Evolutionary conservation across 1,284 basidiomycete species (phyloP).

Genomic region (Ustilago cynodontis): DNA sequence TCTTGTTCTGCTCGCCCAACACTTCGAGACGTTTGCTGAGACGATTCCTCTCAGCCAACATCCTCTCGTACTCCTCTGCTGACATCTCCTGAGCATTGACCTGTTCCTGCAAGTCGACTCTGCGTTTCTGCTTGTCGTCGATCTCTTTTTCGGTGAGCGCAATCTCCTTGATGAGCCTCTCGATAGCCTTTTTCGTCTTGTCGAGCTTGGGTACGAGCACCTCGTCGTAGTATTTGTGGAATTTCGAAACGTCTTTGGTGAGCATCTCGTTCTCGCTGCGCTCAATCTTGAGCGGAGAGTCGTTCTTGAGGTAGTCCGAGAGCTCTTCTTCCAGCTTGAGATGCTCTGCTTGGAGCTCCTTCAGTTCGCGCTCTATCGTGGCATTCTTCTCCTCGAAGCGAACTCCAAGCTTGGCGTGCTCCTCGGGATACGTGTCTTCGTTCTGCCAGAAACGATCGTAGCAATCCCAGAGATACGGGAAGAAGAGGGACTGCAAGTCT

Average conservation of each 20-base stretch:
- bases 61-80: conserved; percentile 64
- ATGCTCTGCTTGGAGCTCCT: conserved; percentile 54
- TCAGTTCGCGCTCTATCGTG: conserved; percentile 53
- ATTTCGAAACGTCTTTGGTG: conserved; percentile 63
- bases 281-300: conserved; percentile 61
- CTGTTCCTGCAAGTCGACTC: conserved; percentile 50
- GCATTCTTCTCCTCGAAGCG: conserved; percentile 59
- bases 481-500: conserved; percentile 63
- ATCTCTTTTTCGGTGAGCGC: conserved; percentile 53
- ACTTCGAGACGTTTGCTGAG: conserved; percentile 58
- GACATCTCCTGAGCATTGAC: conserved; percentile 66
- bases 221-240: conserved; percentile 64
- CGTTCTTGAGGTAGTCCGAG: conserved; percentile 43
- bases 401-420: conserved; percentile 59
- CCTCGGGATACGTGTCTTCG: conserved; percentile 68
- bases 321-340: conserved; percentile 52
- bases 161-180: conserved; percentile 54
- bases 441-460: conserved; percentile 69
- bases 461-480: conserved; percentile 67
- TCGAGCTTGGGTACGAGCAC: conserved; percentile 64
- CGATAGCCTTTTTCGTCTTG: conserved; percentile 60
- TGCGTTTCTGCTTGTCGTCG: conserved; percentile 53
- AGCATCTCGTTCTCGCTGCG: conserved; percentile 60
- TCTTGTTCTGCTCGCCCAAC: conserved; percentile 52
- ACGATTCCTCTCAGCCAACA: conserved; percentile 57